Evolutionary conservation across 2,329 filamentous ascomycete species (phyloP).

Genomic region (Metarhizium robertsii): DNA sequence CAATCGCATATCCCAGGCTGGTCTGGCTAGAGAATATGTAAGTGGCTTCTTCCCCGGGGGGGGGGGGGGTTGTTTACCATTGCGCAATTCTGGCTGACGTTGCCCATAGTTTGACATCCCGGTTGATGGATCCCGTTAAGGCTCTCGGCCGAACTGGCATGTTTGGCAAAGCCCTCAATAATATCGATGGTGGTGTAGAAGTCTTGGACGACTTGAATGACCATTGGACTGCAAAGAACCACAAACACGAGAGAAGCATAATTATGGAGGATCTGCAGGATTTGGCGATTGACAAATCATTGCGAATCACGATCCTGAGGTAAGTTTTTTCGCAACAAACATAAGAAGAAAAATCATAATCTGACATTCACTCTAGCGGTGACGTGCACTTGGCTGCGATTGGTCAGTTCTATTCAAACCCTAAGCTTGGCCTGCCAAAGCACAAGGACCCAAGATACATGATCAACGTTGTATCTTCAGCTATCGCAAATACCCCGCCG

Average conservation of each 20-base stretch:
- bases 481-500: conserved; percentile 87
- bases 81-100: background rate
- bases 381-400: conserved; percentile 90
- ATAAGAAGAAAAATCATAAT: background rate
- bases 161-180: conserved; percentile 73
- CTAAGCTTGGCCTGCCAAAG: conserved; percentile 69
- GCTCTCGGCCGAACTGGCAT: conserved; percentile 74
- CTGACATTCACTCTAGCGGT: conserved; percentile 42
- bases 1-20: conserved; percentile 67
- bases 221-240: conserved; percentile 93
- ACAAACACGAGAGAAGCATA: conserved; percentile 82
- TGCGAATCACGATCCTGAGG: conserved; percentile 83
- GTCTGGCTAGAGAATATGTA: conserved; percentile 65
- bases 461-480: conserved; percentile 88
- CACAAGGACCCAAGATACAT: conserved; percentile 94
- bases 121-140: conserved; percentile 81
- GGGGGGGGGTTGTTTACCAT: conserved; percentile 10
- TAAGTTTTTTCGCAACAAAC: conserved; percentile 18
- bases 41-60: conserved; percentile 20
- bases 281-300: conserved; percentile 82
- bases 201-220: conserved; percentile 89
- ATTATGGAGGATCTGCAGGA: conserved; percentile 89
- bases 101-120: conserved; percentile 61
- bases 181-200: conserved; percentile 85
- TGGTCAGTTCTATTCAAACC: conserved; percentile 91